Evolutionary conservation across 2,329 filamentous ascomycete species (phyloP).

Genomic region (Sphaerulina populicola): DNA sequence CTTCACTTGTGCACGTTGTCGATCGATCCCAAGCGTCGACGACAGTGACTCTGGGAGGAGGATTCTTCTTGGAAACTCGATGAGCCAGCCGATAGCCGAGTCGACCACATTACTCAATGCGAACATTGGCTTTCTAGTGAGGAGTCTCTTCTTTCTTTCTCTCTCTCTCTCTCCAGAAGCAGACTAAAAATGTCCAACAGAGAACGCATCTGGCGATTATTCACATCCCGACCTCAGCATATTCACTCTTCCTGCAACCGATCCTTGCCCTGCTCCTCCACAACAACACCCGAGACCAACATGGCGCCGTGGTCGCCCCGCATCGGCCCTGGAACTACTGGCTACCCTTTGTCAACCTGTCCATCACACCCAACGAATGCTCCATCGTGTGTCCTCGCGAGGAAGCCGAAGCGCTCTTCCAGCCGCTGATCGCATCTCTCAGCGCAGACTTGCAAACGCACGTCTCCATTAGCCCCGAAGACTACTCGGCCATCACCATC

Average conservation of each 20-base stretch:
- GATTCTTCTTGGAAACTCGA: background rate
- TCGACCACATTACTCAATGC: conserved; percentile 43
- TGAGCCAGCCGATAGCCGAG: conserved; percentile 23
- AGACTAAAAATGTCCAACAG: conserved; percentile 42
- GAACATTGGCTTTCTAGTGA: conserved; percentile 44
- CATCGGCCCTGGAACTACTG: conserved; percentile 42
- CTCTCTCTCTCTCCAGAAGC: no score
- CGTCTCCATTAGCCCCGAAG: conserved; percentile 70
- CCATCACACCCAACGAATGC: conserved; percentile 83
- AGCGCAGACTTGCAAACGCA: conserved; percentile 37
- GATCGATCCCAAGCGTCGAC: conserved; percentile 21
- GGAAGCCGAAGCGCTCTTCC: conserved; percentile 66
- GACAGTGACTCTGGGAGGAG: background rate
- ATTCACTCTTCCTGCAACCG: conserved; percentile 71
- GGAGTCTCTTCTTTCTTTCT: background rate
- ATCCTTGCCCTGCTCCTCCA: conserved; percentile 73
- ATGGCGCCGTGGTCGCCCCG: conserved; percentile 32
- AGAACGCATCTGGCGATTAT: conserved; percentile 80
- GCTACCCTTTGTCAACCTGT: conserved; percentile 86
- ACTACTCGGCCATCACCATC: conserved; percentile 82
- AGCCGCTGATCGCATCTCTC: conserved; percentile 59
- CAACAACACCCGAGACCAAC: conserved; percentile 33
- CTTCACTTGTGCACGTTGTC: conserved; percentile 26
- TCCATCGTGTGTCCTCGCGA: conserved; percentile 78
- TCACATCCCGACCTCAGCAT: conserved; percentile 74